A percentile compares a stretch with the other conserved stretches of the same genome.
phyloP scores from a whole-genome alignment of 2,329 filamentous ascomycete genomes.

The Claviceps sp. region DNA sequence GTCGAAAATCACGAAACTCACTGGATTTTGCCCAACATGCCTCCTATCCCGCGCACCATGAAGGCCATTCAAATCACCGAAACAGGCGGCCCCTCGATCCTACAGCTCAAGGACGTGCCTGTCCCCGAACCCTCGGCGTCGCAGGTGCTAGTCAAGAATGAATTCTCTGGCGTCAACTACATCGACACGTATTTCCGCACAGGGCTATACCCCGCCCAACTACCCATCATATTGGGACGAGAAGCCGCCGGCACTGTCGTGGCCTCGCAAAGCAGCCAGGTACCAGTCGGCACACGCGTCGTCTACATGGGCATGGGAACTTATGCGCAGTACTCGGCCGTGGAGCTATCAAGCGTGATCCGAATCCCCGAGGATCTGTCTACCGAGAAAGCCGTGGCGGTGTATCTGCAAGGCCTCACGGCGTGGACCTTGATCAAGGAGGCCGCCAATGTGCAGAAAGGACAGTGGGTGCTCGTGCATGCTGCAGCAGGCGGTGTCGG shows the following conservation, averaged over 20 bases:
- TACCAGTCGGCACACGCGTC: conserved; percentile 56
- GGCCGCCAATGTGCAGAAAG: conserved; percentile 58
- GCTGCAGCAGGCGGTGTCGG: conserved; percentile 78
- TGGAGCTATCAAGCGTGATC: conserved; percentile 40
- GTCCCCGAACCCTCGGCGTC: conserved; percentile 56
- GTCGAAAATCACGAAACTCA: too few relatives aligned
- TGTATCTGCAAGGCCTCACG: conserved; percentile 70
- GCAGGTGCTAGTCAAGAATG: conserved; percentile 69
- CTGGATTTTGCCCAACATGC: conserved; percentile 34
- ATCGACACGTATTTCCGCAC: conserved; percentile 87
- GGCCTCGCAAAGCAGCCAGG: conserved; percentile 40
- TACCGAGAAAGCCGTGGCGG: conserved; percentile 51
- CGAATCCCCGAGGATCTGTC: conserved; percentile 50
- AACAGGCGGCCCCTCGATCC: conserved; percentile 53
- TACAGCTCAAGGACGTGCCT: conserved; percentile 55
- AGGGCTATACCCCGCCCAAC: conserved; percentile 61
- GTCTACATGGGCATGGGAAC: conserved; percentile 46
- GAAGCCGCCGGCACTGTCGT: conserved; percentile 65
- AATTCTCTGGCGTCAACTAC: conserved; percentile 70
- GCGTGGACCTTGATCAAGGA: conserved; percentile 69
- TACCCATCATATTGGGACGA: conserved; percentile 66
- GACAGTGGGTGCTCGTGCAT: conserved; percentile 73
- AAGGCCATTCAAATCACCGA: conserved; percentile 54
- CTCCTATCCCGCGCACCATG: conserved; percentile 58
- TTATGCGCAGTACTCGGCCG: conserved; percentile 44